These are phyloP conservation scores for Picea sitchensis DNA, from an alignment of 75 land plant genomes.

Conservation along the genomic window DNA sequence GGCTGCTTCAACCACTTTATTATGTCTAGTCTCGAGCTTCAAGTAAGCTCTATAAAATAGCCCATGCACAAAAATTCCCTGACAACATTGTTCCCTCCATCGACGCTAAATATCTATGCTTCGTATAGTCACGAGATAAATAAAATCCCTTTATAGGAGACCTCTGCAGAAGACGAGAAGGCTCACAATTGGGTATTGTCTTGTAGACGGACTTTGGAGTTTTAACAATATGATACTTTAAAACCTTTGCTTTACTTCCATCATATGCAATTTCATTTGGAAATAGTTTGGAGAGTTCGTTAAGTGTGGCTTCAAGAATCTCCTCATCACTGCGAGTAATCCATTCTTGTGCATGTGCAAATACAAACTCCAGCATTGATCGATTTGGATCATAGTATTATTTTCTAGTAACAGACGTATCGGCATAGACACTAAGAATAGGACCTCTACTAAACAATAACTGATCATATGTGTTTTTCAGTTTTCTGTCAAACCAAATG, in stretches of 20 bases:
- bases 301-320: slow-evolving; percentile 80
- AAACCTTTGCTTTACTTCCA: slow-evolving; percentile 90
- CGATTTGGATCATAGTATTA: slow-evolving; percentile 89
- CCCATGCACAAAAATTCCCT: too few species aligned
- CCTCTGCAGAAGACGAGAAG: slow-evolving; percentile 91
- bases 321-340: slow-evolving; percentile 80
- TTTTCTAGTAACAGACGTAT: too few species aligned
- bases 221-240: slow-evolving; percentile 95
- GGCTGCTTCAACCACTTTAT: too few species aligned
- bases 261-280: slow-evolving; percentile 95
- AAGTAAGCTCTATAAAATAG: too few species aligned
- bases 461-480: slow-evolving; percentile 95
- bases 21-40: too few species aligned
- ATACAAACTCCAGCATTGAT: slow-evolving; percentile 97
- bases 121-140: too few species aligned
- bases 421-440: too few species aligned
- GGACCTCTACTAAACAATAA: slow-evolving; percentile 83
- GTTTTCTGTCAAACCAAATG: slow-evolving; percentile 98
- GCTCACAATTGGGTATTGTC: slow-evolving; percentile 89
- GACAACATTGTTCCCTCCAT: too few species aligned
- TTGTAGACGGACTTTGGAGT: slow-evolving; percentile 99
- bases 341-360: slow-evolving; percentile 99
- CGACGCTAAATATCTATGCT: too few species aligned
- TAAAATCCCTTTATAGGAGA: slow-evolving; percentile 87
- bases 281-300: slow-evolving; percentile 86